These are phyloP conservation scores for Solanum raphanifolium DNA, from an alignment of 257 asterid genomes.

Conservation along the genomic window DNA sequence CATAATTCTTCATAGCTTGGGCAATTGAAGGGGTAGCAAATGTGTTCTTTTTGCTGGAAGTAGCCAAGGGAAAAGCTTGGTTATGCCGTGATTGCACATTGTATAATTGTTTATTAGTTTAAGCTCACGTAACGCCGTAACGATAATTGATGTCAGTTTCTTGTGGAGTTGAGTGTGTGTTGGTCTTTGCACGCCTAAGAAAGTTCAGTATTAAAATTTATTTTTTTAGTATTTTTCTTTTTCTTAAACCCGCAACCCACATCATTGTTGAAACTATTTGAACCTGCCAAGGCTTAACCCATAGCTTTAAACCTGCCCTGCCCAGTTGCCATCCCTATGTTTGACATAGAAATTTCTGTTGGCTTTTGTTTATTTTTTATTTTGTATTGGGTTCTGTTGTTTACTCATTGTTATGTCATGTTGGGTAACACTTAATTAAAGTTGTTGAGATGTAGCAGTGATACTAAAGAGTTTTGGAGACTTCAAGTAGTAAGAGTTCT, in stretches of 20 bases:
- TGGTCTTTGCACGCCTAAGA: not conserved
- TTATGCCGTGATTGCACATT: not conserved
- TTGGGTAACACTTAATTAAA: slow-evolving; percentile 12
- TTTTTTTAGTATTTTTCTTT: not conserved
- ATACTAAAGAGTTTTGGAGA: slow-evolving; percentile 29
- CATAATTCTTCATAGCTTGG: not conserved
- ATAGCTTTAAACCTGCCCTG: not conserved
- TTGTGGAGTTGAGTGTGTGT: not conserved
- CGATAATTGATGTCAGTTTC: not conserved
- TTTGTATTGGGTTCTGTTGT: slow-evolving; percentile 19
- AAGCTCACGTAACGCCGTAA: not conserved
- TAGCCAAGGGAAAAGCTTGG: not conserved
- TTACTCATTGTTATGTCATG: slow-evolving; percentile 19
- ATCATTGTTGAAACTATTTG: not conserved
- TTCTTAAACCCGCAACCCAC: not conserved
- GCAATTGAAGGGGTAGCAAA: not conserved
- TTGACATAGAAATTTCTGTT: not conserved
- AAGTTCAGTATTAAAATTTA: not conserved
- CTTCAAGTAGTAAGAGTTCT: slow-evolving; percentile 37
- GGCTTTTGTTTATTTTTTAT: slow-evolving; percentile 4
- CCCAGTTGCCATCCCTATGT: not conserved
- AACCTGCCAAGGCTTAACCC: not conserved
- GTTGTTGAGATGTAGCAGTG: slow-evolving; percentile 39
- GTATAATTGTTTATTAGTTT: not conserved
- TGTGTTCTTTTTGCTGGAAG: not conserved